Conservation (phyloP, 495 filamentous ascomycete genomes). For the Eremomyces bilateralis region DNA sequence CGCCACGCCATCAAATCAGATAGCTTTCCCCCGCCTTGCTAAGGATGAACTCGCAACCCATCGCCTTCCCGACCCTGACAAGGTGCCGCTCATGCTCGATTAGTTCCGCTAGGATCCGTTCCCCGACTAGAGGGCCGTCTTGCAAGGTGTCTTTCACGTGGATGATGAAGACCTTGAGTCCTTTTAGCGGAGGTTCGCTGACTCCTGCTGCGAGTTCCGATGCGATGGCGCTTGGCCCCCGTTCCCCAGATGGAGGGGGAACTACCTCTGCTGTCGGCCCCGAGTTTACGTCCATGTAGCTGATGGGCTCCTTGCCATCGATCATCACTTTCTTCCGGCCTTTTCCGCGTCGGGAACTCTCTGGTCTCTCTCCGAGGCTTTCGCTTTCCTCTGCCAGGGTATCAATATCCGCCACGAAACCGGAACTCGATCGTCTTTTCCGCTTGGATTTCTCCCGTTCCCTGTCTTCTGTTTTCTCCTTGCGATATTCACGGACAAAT, state of each 20-base stretch:
- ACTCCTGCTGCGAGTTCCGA: background rate
- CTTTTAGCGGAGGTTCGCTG: constrained; percentile 25
- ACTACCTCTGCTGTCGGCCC: background rate
- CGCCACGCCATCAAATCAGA: constrained; percentile 20
- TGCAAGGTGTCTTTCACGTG: constrained; percentile 22
- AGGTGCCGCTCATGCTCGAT: constrained; percentile 33
- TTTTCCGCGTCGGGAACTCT: background rate
- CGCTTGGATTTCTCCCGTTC: constrained; percentile 14
- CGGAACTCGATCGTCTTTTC: constrained; percentile 14
- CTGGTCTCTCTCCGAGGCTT: background rate
- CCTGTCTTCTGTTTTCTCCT: constrained; percentile 10
- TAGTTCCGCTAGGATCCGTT: constrained; percentile 48
- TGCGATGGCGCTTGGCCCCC: background rate
- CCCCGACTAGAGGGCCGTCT: constrained; percentile 32
- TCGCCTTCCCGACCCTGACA: constrained; percentile 14
- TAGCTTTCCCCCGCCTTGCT: constrained; percentile 30
- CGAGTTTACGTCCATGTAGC: background rate
- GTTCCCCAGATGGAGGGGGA: background rate
- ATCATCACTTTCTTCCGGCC: background rate
- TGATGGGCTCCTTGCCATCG: no score
- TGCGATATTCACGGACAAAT: constrained; percentile 30
- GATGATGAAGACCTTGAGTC: constrained; percentile 24
- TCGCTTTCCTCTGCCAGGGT: background rate
- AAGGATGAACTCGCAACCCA: constrained; percentile 67
- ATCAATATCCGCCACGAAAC: constrained; percentile 5